Evolutionary conservation across 805 yeast species (phyloP).

Genomic region (Nakazawaea populi): DNA sequence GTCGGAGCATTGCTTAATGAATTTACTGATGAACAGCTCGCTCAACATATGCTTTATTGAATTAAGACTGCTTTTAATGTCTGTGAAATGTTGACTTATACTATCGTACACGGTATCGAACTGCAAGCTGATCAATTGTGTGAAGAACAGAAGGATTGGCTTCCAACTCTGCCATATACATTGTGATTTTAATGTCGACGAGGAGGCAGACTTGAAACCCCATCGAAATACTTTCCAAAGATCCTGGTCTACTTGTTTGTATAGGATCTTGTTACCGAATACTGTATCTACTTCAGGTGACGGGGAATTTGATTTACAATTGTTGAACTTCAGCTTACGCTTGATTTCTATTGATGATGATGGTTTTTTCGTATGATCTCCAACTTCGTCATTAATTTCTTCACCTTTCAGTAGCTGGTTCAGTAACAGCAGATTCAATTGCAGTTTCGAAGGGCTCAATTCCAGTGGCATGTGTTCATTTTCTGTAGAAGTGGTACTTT

Average conservation of each 20-base stretch:
- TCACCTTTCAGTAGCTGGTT: not conserved
- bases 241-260: conserved; percentile 1
- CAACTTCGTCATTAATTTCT: not conserved
- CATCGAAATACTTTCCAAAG: conserved; percentile 8
- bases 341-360: not conserved
- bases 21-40: conserved; percentile 6
- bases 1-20: conserved; percentile 1
- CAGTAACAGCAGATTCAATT: not conserved
- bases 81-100: not conserved
- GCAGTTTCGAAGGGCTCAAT: not conserved
- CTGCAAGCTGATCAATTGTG: conserved; percentile 10
- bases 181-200: not conserved
- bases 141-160: conserved; percentile 3
- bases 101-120: conserved; percentile 5
- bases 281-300: not conserved
- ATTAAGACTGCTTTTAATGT: too few species aligned
- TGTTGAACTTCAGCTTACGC: too few species aligned
- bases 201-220: conserved; percentile 2
- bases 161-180: conserved; percentile 8
- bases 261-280: not conserved
- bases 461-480: not conserved
- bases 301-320: not conserved
- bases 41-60: not conserved
- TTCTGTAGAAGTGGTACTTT: not conserved
- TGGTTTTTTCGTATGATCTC: not conserved